Evolutionary conservation across 768 basidiomycete genomes (phyloP), one percentile per base, ranked within the genome.

Genomic region (Goffeauzyma gilvescens): DNA sequence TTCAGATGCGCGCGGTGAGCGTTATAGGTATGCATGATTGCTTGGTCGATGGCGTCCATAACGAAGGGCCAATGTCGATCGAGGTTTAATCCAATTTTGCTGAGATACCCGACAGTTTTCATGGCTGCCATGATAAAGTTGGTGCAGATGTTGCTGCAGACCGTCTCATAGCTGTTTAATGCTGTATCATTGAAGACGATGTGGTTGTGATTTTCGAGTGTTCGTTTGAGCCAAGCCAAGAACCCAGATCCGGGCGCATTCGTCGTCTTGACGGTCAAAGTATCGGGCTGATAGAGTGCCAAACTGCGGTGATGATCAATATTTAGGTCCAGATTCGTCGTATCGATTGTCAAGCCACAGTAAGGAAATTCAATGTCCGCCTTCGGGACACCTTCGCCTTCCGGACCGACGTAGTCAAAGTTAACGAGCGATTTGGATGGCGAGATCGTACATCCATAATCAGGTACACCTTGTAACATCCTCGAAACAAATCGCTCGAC

Each of bases 371-470:
- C 86, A 15, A 72, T 58, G 8, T 64, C 60, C 47, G 68, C 72
- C 52, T 74, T 36, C 38, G 33, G 17, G 44, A 31, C 15, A 26
- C 35, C 25, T 46, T 42, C 23, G 47, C 59, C 26, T 15, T 48
- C 18, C 36, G 51, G 34, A 40, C 43, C 43, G 45, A 44, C 45
- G 25, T 46, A 37, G 48, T 39, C 78, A 56, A 96, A 93, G 55
- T 85, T 93, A 5, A 80, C 74, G 43, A 87, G 57, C 0, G 86
- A 90, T 67, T 98, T 98, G 43, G 85, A 81, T 34, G 69, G 69
- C 15, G 85, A 77, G 39, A 96, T 79, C 58, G 75, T 81, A 48
- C 87, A 95, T 0, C 93, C 93, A 55, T 95, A 96, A 54, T 87
- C 83, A 3, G 83, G 82, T 50, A 13, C 37, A 75, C 82, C 86